These are phyloP conservation scores for Fusarium oligoseptatum DNA, from an alignment of 2,329 filamentous ascomycete species.

Conservation along the genomic window DNA sequence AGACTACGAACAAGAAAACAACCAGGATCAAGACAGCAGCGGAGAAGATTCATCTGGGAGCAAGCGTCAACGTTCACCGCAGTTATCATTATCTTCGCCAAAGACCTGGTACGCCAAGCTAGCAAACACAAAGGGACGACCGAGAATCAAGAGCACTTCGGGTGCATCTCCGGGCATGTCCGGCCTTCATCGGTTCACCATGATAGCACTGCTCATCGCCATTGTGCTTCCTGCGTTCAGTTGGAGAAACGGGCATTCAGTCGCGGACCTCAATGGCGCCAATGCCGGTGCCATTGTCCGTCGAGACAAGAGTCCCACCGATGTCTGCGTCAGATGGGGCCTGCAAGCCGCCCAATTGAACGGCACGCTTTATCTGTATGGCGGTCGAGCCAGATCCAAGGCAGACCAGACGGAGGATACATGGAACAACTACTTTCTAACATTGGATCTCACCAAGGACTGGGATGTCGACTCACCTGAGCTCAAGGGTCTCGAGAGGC, in stretches of 20 bases:
- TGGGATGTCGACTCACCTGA: slow-evolving; percentile 77
- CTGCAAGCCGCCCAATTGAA: slow-evolving; percentile 79
- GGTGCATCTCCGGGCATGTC: slow-evolving; percentile 58
- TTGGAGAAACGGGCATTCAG: slow-evolving; percentile 55
- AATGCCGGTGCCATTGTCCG: slow-evolving; percentile 60
- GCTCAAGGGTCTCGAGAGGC: slow-evolving; percentile 71
- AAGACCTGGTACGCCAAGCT: slow-evolving; percentile 61
- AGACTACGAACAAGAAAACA: slow-evolving; percentile 16
- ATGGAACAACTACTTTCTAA: slow-evolving; percentile 83
- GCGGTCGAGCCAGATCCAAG: slow-evolving; percentile 73
- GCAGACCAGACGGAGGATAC: slow-evolving; percentile 71
- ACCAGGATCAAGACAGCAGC: slow-evolving; percentile 9
- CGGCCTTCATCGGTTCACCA: slow-evolving; percentile 59
- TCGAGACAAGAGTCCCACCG: slow-evolving; percentile 47
- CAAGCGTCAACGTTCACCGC: slow-evolving; percentile 24
- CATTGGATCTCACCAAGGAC: slow-evolving; percentile 78
- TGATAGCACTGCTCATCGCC: slow-evolving; percentile 64
- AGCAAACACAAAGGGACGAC: slow-evolving; percentile 54
- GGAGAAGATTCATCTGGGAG: slow-evolving; percentile 1
- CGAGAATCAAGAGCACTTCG: slow-evolving; percentile 59
- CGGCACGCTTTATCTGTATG: slow-evolving; percentile 82
- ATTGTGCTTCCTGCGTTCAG: slow-evolving; percentile 63
- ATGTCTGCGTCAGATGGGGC: slow-evolving; percentile 75
- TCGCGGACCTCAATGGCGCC: slow-evolving; percentile 58
- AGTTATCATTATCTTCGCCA: slow-evolving; percentile 40